Conservation (phyloP, 2,329 filamentous ascomycete genomes). For the Sphaerulina populicola region DNA sequence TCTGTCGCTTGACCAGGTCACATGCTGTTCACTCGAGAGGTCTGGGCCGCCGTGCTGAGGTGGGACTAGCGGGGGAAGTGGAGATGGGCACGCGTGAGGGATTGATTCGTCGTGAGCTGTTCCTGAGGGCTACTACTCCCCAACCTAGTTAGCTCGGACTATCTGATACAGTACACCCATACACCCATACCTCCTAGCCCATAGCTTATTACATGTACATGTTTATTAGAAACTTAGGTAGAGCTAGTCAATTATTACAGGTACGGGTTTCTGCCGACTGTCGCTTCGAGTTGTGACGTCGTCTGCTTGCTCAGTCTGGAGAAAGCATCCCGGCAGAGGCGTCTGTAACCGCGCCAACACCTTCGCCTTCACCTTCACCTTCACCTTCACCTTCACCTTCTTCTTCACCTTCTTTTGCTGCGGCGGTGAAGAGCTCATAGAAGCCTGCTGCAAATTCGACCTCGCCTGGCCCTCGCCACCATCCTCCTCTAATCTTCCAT, state of each 20-base stretch:
- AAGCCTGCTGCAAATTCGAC: too few species aligned
- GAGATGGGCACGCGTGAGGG: slow-evolving; percentile 2
- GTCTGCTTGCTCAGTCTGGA: background rate
- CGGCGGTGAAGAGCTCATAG: background rate
- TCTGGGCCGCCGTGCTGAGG: background rate
- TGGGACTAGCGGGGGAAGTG: background rate
- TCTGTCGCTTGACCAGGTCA: background rate
- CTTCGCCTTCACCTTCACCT: too few species aligned
- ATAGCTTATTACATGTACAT: too few species aligned
- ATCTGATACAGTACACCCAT: too few species aligned
- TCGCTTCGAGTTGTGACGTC: background rate
- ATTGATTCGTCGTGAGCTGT: slow-evolving; percentile 4
- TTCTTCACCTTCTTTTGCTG: background rate
- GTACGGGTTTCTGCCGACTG: too few species aligned
- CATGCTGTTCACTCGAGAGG: slow-evolving; percentile 3
- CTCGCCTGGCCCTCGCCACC: too few species aligned
- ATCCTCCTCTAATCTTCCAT: too few species aligned
- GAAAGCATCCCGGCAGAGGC: background rate
- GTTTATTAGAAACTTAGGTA: too few species aligned
- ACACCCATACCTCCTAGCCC: too few species aligned
- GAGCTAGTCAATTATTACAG: too few species aligned
- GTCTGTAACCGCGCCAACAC: background rate
- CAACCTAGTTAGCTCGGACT: too few species aligned
- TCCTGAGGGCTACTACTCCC: background rate
- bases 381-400: too few species aligned